A percentile compares a stretch with the other conserved stretches of the same genome.
Evolutionary conservation across 2,329 filamentous ascomycete species (phyloP).

Genomic region (Ophiostoma himal-ulmi): DNA sequence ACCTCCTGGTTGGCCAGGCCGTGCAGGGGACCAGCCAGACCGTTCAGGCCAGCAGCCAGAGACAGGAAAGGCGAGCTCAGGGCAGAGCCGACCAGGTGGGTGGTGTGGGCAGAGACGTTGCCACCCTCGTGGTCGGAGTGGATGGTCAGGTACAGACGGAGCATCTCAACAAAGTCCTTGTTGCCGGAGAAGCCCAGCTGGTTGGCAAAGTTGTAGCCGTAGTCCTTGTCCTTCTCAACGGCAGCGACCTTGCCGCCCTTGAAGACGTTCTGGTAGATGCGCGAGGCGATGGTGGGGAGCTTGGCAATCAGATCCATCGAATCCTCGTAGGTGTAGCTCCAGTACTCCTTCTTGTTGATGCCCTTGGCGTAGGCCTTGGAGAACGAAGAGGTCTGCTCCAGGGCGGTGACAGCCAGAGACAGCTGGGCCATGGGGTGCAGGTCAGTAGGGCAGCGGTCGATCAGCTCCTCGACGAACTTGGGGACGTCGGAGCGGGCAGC

Average conservation of each 20-base stretch:
- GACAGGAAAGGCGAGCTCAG: constrained; percentile 98
- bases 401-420: constrained; percentile 92
- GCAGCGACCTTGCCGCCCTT: constrained; percentile 98
- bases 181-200: constrained; percentile 95
- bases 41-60: constrained; percentile 91
- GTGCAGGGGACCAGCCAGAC: constrained; percentile 96
- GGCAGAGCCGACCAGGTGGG: constrained; percentile 92
- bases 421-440: constrained; percentile 99
- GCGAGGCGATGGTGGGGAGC: constrained; percentile 93
- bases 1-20: constrained; percentile 99
- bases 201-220: constrained; percentile 99
- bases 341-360: constrained; percentile 99
- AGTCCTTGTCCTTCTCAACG: constrained; percentile 98
- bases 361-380: constrained; percentile 98
- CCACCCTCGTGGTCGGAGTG: constrained; percentile 99
- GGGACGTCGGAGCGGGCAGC: constrained; percentile 93
- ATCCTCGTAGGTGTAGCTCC: constrained; percentile 98
- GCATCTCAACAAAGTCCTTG: constrained; percentile 93
- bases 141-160: constrained; percentile 99
- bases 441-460: constrained; percentile 98
- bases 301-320: constrained; percentile 99
- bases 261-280: constrained; percentile 99
- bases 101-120: constrained; percentile 97
- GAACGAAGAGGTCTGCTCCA: constrained; percentile 97
- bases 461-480: constrained; percentile 98